Conservation (phyloP, 2,329 filamentous ascomycete genomes). For the Microdochium nivale region DNA sequence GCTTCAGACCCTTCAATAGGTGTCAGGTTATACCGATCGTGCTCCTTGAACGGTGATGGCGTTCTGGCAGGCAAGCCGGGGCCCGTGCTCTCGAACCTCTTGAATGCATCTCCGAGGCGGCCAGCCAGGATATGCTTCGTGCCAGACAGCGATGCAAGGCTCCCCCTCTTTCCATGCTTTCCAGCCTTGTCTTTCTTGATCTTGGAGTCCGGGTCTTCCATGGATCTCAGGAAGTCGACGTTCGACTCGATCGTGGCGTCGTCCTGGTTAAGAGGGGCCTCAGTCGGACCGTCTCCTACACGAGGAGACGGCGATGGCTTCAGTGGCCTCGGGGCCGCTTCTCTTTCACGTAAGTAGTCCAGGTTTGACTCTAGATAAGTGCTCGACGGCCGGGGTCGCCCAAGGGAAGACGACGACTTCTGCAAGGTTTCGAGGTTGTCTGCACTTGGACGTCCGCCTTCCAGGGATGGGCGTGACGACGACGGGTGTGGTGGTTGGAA, state of each 20-base stretch:
- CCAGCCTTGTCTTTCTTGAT: conserved; percentile 43
- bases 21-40: conserved; percentile 45
- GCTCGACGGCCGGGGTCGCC: conserved; percentile 65
- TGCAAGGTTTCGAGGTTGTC: conserved; percentile 54
- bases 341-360: conserved; percentile 73
- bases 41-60: conserved; percentile 40
- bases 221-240: conserved; percentile 71
- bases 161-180: conserved; percentile 63
- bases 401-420: conserved; percentile 44
- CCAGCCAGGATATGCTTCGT: conserved; percentile 79
- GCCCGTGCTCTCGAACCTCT: conserved; percentile 66
- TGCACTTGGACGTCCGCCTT: conserved; percentile 56
- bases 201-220: conserved; percentile 52
- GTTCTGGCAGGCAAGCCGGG: conserved; percentile 25
- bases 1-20: conserved; percentile 72
- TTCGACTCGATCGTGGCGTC: conserved; percentile 66
- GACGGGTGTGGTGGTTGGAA: conserved; percentile 31
- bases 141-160: conserved; percentile 61
- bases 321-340: conserved; percentile 40
- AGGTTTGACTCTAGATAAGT: conserved; percentile 76
- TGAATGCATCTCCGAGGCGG: conserved; percentile 89
- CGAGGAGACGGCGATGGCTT: conserved; percentile 31
- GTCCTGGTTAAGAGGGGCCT: conserved; percentile 31
- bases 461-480: conserved; percentile 59
- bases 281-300: background rate